Percentiles rank a stretch among this genome's conserved stretches.
These are phyloP conservation scores for Mrakia blollopis DNA, from an alignment of 768 basidiomycete species.

Conservation along the genomic window DNA sequence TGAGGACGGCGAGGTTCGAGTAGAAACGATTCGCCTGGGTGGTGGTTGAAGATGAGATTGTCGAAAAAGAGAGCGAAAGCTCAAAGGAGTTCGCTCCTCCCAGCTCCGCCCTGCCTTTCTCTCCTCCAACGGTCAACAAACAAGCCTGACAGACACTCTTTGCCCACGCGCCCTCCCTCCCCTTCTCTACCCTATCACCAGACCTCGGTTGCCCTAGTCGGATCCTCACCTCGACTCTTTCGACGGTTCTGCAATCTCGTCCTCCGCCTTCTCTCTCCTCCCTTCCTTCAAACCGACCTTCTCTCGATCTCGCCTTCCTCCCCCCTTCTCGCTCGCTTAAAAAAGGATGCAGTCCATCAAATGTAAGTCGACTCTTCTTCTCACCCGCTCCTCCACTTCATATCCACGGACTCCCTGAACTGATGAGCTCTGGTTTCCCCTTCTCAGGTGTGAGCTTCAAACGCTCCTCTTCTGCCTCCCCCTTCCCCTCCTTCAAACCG, in stretches of 20 bases:
- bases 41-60: too few relatives aligned
- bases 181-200: neutral
- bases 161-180: neutral
- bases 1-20: too few relatives aligned
- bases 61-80: too few relatives aligned
- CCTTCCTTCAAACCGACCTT: neutral
- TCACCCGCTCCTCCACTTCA: neutral
- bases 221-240: neutral
- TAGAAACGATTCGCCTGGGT: too few relatives aligned
- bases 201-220: neutral
- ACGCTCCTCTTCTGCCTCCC: neutral
- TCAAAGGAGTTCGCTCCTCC: too few relatives aligned
- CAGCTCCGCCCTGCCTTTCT: neutral
- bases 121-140: neutral
- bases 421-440: neutral
- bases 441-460: constrained; percentile 20
- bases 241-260: neutral
- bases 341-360: constrained; percentile 29
- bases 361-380: constrained; percentile 17
- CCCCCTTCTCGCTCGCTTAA: neutral
- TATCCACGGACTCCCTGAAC: too few relatives aligned
- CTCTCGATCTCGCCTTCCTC: neutral
- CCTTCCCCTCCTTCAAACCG: neutral
- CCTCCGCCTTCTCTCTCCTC: neutral
- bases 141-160: neutral